A percentile compares a stretch with the other conserved stretches of the same genome.
Conservation (phyloP, 768 basidiomycete species). For the Exsudoporus frostii region DNA sequence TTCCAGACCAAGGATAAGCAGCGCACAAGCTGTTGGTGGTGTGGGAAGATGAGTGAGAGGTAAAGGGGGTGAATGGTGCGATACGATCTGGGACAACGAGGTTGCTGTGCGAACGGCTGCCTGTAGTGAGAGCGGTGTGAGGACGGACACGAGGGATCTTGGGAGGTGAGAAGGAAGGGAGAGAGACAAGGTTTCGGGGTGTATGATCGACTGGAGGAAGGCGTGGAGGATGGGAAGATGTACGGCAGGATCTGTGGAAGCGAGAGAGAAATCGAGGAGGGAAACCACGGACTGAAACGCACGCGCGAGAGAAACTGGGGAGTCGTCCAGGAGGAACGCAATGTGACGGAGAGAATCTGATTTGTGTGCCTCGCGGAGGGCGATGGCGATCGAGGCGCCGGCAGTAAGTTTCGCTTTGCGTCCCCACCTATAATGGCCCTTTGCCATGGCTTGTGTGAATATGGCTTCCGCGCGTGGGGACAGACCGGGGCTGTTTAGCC, state of each 20-base stretch:
- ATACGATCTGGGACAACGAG: conserved; percentile 43
- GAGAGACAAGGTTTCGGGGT: conserved; percentile 23
- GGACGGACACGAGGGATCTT: conserved; percentile 34
- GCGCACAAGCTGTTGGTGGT: conserved; percentile 59
- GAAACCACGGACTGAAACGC: conserved; percentile 51
- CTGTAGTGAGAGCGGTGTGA: conserved; percentile 39
- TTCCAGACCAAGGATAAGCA: conserved; percentile 70
- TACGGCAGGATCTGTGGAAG: conserved; percentile 53
- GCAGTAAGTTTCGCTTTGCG: conserved; percentile 65
- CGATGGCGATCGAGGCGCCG: conserved; percentile 66
- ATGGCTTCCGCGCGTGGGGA: conserved; percentile 63
- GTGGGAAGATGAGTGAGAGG: conserved; percentile 41
- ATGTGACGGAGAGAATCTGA: conserved; percentile 69
- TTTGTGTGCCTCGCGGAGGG: conserved; percentile 66
- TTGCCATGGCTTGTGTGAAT: conserved; percentile 65
- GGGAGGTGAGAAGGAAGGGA: conserved; percentile 30
- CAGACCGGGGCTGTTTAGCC: conserved; percentile 57
- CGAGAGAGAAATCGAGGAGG: conserved; percentile 52
- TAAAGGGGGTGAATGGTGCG: conserved; percentile 38
- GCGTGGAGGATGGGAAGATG: conserved; percentile 56
- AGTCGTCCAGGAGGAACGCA: conserved; percentile 60
- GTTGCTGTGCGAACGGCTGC: conserved; percentile 42
- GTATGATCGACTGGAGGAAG: conserved; percentile 45
- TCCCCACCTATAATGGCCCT: conserved; percentile 68
- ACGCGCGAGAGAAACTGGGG: conserved; percentile 49